Conservation (phyloP, 495 filamentous ascomycete genomes). For the Staphylotrichum tortipilum region DNA sequence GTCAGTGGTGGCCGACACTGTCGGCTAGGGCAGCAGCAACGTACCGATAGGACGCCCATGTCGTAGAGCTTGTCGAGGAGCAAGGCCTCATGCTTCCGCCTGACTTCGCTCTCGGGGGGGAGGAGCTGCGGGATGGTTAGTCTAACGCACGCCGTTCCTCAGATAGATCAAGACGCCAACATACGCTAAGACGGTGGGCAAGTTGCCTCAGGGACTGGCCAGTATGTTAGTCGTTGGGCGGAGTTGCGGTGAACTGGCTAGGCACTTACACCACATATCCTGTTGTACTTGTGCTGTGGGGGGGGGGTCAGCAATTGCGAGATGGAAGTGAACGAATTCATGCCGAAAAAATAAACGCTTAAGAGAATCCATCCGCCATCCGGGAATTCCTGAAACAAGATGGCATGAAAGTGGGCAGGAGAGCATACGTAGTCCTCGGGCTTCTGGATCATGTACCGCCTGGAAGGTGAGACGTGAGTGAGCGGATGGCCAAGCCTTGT, state of each 20-base stretch:
- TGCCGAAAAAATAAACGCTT: slow-evolving; percentile 1
- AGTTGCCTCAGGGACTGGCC: slow-evolving; percentile 64
- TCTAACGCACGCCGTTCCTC: no score
- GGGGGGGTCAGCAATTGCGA: slow-evolving; percentile 6
- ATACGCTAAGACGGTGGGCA: slow-evolving; percentile 58
- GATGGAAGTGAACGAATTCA: slow-evolving; percentile 31
- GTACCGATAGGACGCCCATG: slow-evolving; percentile 66
- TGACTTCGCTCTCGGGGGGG: slow-evolving; percentile 64
- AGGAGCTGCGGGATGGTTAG: slow-evolving; percentile 46
- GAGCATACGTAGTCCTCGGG: slow-evolving; percentile 50
- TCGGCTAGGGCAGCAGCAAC: neutral
- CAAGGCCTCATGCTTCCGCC: slow-evolving; percentile 70
- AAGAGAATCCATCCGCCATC: no score
- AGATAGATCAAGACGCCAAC: no score
- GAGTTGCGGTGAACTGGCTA: no score
- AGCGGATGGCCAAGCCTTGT: neutral
- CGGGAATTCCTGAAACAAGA: no score
- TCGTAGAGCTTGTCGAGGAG: slow-evolving; percentile 82
- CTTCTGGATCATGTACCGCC: slow-evolving; percentile 83
- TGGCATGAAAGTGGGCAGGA: neutral
- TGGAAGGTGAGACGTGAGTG: slow-evolving; percentile 1
- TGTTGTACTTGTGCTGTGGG: slow-evolving; percentile 75
- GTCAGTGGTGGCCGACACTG: neutral
- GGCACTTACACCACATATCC: slow-evolving; percentile 57
- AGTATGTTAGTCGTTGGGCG: slow-evolving; percentile 9